Conservation (phyloP, 1,284 basidiomycete species). For the Phlebopus sp. region DNA sequence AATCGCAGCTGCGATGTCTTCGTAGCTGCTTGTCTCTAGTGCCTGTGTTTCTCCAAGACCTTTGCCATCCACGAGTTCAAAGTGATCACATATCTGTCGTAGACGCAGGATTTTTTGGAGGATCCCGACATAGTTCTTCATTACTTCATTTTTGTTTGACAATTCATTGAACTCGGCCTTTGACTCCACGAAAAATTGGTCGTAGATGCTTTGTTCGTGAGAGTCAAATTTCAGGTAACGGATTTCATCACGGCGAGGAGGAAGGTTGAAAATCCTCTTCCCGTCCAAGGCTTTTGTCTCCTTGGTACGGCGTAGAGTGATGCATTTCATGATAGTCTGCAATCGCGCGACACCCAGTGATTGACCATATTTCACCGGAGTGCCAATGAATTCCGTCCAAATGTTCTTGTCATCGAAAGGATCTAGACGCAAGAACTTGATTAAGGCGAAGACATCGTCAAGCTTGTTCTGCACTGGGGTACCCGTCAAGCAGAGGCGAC, state of each 20-base stretch:
- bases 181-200: conserved; percentile 83
- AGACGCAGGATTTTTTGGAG: conserved; percentile 93
- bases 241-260: conserved; percentile 84
- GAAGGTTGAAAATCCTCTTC: conserved; percentile 80
- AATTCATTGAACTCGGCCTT: conserved; percentile 90
- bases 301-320: conserved; percentile 95
- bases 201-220: conserved; percentile 85
- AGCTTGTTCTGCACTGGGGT: conserved; percentile 99
- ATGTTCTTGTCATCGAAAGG: conserved; percentile 92
- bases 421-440: conserved; percentile 91
- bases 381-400: conserved; percentile 93
- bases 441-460: conserved; percentile 94
- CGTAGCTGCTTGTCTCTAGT: conserved; percentile 50
- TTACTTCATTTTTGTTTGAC: conserved; percentile 83
- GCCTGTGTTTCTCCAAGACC: conserved; percentile 45
- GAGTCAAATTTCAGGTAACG: conserved; percentile 82
- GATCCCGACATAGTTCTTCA: conserved; percentile 98
- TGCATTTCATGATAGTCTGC: conserved; percentile 95
- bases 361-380: conserved; percentile 89
- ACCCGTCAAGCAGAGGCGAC: conserved; percentile 91
- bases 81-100: conserved; percentile 97
- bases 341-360: conserved; percentile 90
- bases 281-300: conserved; percentile 83
- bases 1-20: conserved; percentile 76
- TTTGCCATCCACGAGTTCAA: conserved; percentile 85